These are phyloP conservation scores for Trichophyton equinum DNA, from an alignment of 2,329 filamentous ascomycete genomes.

Conservation along the genomic window DNA sequence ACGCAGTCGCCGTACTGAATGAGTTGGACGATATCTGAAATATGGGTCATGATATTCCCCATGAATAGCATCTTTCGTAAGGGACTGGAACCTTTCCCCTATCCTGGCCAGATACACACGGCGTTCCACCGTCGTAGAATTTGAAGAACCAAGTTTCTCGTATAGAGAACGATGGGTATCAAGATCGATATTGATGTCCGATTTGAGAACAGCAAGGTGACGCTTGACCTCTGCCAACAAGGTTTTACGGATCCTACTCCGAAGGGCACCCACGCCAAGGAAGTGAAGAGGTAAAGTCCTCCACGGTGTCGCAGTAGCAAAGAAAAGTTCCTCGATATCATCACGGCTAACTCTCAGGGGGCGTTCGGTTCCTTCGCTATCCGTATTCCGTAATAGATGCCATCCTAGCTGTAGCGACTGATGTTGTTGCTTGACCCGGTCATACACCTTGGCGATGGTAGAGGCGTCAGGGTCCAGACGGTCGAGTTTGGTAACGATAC, in stretches of 20 bases:
- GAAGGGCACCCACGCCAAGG: slow-evolving; percentile 23
- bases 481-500: slow-evolving; percentile 40
- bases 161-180: slow-evolving; percentile 22
- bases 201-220: slow-evolving; percentile 27
- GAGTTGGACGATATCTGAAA: slow-evolving; percentile 13
- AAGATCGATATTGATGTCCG: slow-evolving; percentile 24
- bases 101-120: slow-evolving; percentile 15
- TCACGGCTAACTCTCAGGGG: slow-evolving; percentile 18
- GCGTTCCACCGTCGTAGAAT: slow-evolving; percentile 14
- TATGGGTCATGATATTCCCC: slow-evolving; percentile 18
- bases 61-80: slow-evolving; percentile 17
- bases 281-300: slow-evolving; percentile 15
- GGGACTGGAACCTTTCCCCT: slow-evolving; percentile 13
- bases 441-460: slow-evolving; percentile 24
- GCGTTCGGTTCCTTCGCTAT: slow-evolving; percentile 23
- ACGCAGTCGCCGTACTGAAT: slow-evolving; percentile 14
- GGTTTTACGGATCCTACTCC: slow-evolving; percentile 23
- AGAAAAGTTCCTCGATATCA: slow-evolving; percentile 23
- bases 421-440: slow-evolving; percentile 32
- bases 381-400: slow-evolving; percentile 38
- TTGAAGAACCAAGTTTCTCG: slow-evolving; percentile 17
- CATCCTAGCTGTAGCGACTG: slow-evolving; percentile 35
- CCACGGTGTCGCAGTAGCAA: slow-evolving; percentile 20
- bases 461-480: slow-evolving; percentile 25
- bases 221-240: slow-evolving; percentile 23